phyloP scores from a whole-genome alignment of 2,329 filamentous ascomycete species.

The Clonostachys sp. region DNA sequence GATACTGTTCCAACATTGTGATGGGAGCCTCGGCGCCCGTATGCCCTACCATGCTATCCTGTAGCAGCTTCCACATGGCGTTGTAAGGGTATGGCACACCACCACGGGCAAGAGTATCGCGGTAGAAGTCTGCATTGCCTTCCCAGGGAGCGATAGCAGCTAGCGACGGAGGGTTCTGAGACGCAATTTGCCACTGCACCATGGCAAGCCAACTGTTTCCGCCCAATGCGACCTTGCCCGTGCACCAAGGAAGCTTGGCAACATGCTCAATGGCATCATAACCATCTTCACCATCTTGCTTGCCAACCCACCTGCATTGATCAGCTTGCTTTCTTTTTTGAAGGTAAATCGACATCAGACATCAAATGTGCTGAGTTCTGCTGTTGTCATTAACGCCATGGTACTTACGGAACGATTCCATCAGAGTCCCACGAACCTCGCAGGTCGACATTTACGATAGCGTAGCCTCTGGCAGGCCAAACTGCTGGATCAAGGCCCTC shows the following conservation, averaged over 20 bases:
- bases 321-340: too few relatives aligned
- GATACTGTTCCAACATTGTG: too few relatives aligned
- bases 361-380: too few relatives aligned
- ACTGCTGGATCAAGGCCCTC: too few relatives aligned
- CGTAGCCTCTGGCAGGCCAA: too few relatives aligned
- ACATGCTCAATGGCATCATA: constrained; percentile 19
- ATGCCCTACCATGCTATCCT: constrained; percentile 11
- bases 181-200: constrained; percentile 12
- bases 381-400: too few relatives aligned
- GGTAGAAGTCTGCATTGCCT: constrained; percentile 19
- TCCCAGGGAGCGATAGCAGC: constrained; percentile 31
- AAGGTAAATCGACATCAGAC: too few relatives aligned
- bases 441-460: too few relatives aligned
- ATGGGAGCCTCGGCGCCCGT: not conserved
- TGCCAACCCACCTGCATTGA: not conserved
- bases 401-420: too few relatives aligned
- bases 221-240: constrained; percentile 17
- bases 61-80: constrained; percentile 15
- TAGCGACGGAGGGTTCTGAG: constrained; percentile 9
- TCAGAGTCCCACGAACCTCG: too few relatives aligned
- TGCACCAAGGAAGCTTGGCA: constrained; percentile 17
- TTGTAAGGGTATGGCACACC: constrained; percentile 12
- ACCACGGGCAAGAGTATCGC: constrained; percentile 14
- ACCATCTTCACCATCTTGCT: constrained; percentile 16
- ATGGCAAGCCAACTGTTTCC: constrained; percentile 17